Evolutionary conservation across 306 rosid species (phyloP).

Genomic region (Bauhinia variegata): DNA sequence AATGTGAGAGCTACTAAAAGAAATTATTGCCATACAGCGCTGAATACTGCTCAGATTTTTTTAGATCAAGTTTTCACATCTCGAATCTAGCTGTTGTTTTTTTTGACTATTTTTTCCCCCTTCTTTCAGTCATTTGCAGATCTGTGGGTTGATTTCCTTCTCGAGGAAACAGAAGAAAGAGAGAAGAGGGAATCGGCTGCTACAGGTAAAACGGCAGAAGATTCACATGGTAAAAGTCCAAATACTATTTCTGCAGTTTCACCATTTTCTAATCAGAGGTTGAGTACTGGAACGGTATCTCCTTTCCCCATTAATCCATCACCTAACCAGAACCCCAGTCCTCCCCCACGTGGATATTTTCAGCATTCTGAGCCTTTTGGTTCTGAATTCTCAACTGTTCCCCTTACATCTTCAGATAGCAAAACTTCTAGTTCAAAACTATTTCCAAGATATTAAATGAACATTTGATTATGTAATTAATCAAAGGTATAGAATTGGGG

Average conservation of each 20-base stretch:
- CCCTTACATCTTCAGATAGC: slow-evolving; percentile 77
- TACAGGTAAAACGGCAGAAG: slow-evolving; percentile 49
- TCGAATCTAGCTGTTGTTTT: background rate
- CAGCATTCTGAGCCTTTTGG: slow-evolving; percentile 60
- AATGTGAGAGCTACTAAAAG: background rate
- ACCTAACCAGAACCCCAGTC: slow-evolving; percentile 46
- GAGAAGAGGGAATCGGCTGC: slow-evolving; percentile 67
- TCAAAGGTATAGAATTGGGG: slow-evolving; percentile 61
- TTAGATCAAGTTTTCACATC: slow-evolving; percentile 1
- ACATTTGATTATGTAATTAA: slow-evolving; percentile 55
- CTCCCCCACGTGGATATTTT: slow-evolving; percentile 47
- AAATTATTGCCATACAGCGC: background rate
- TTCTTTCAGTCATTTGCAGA: slow-evolving; percentile 93
- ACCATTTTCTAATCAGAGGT: slow-evolving; percentile 38
- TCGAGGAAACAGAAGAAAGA: slow-evolving; percentile 86
- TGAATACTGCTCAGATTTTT: slow-evolving; percentile 6
- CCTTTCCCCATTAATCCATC: slow-evolving; percentile 44
- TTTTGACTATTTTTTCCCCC: slow-evolving; percentile 29
- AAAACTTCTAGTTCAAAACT: slow-evolving; percentile 45
- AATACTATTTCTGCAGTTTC: slow-evolving; percentile 26
- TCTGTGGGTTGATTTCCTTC: slow-evolving; percentile 98
- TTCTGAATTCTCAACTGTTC: slow-evolving; percentile 87
- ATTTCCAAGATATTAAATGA: slow-evolving; percentile 60
- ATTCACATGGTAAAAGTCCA: slow-evolving; percentile 41
- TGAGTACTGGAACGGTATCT: slow-evolving; percentile 42